Conservation (phyloP, 371 early-diverging fungal genomes). For the Cokeromyces recurvatus region DNA sequence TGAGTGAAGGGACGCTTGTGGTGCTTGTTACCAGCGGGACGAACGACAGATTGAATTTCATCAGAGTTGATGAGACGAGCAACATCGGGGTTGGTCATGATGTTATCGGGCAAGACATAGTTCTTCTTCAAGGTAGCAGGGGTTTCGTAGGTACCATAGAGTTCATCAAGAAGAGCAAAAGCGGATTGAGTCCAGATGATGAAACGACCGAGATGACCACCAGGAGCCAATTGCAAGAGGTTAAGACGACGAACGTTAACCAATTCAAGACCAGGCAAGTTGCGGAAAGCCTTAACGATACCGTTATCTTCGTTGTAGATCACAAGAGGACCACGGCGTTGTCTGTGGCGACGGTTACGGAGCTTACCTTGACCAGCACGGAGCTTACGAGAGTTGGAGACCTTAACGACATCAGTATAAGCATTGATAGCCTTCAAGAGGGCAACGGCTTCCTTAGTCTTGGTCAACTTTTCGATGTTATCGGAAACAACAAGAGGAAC, state of each 20-base stretch:
- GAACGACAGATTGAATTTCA: conserved; percentile 96
- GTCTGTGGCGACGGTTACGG: conserved; percentile 98
- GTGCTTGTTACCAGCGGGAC: conserved; percentile 75
- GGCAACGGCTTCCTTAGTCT: conserved; percentile 97
- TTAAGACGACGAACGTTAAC: conserved; percentile 91
- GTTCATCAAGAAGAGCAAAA: conserved; percentile 90
- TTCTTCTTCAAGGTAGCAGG: conserved; percentile 89
- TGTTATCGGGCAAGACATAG: conserved; percentile 87
- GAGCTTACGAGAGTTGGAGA: conserved; percentile 94
- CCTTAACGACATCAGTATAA: conserved; percentile 96
- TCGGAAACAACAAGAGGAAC: conserved; percentile 96
- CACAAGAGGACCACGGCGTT: conserved; percentile 98
- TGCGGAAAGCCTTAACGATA: conserved; percentile 97
- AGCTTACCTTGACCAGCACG: conserved; percentile 99
- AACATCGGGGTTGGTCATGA: conserved; percentile 95
- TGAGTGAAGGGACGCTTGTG: conserved; percentile 88
- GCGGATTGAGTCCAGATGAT: conserved; percentile 99
- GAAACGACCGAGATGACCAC: conserved; percentile 99
- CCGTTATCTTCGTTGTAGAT: conserved; percentile 97
- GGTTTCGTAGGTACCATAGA: conserved; percentile 90
- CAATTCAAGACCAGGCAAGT: conserved; percentile 99
- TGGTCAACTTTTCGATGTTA: conserved; percentile 79
- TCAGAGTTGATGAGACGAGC: conserved; percentile 96
- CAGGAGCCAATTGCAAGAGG: conserved; percentile 99
- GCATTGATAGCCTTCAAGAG: conserved; percentile 93